A percentile compares a stretch with the other conserved stretches of the same genome.
phyloP scores from a whole-genome alignment of 768 basidiomycete species.

The Clitopilus passeckerianus region DNA sequence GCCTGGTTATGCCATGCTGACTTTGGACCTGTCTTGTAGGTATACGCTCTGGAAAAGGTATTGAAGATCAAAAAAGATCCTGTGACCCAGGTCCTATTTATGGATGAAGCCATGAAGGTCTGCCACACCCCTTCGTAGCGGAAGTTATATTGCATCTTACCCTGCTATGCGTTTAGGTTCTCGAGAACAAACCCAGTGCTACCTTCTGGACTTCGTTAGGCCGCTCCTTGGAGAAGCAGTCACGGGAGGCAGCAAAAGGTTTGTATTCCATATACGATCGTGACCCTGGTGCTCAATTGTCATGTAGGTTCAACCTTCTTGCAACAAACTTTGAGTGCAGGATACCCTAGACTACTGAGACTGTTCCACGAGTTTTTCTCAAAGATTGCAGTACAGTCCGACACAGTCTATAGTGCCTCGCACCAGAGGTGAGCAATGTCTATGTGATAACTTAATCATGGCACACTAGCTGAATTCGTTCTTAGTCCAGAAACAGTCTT shows the following conservation, averaged over 20 bases:
- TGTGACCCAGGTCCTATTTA: constrained; percentile 67
- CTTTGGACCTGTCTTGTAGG: constrained; percentile 37
- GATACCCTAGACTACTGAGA: constrained; percentile 84
- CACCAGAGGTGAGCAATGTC: constrained; percentile 76
- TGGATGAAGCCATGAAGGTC: constrained; percentile 94
- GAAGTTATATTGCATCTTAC: background rate
- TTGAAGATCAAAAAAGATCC: constrained; percentile 85
- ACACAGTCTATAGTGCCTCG: constrained; percentile 81
- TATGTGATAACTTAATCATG: background rate
- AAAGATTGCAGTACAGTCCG: constrained; percentile 92
- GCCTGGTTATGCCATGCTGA: background rate
- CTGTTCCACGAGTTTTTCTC: constrained; percentile 97
- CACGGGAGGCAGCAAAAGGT: constrained; percentile 76
- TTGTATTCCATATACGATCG: background rate
- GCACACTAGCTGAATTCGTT: background rate
- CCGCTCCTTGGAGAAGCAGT: constrained; percentile 75
- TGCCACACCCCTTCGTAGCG: background rate
- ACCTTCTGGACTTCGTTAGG: constrained; percentile 88
- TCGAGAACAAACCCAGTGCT: constrained; percentile 89
- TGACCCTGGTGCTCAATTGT: background rate
- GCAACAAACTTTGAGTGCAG: constrained; percentile 81
- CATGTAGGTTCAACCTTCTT: constrained; percentile 80
- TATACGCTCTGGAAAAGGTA: constrained; percentile 94
- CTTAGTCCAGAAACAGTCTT: constrained; percentile 88
- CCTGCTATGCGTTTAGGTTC: constrained; percentile 36